Evolutionary conservation across 1,284 basidiomycete genomes (phyloP).

Genomic region (Cutaneotrichosporon cavernicola): DNA sequence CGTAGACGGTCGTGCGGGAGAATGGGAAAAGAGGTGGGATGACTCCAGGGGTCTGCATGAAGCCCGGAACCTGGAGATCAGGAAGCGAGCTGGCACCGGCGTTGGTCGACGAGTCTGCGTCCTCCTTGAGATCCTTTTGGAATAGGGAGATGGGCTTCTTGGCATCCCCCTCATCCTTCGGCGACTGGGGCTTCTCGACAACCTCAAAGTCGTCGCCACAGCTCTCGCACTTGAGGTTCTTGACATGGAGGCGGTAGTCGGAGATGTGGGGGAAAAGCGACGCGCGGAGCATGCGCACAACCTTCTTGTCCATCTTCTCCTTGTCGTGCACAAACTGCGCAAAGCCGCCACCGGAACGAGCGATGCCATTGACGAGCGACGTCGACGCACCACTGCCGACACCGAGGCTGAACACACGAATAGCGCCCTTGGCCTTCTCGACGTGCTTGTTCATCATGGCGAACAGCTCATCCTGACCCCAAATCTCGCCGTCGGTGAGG

Average conservation of each 20-base stretch:
- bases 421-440: constrained; percentile 12
- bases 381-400: constrained; percentile 27
- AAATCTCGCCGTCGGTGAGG: constrained; percentile 40
- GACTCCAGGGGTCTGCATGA: constrained; percentile 40
- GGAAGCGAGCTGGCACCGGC: constrained; percentile 10
- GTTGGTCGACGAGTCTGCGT: constrained; percentile 1
- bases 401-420: constrained; percentile 36
- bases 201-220: constrained; percentile 27
- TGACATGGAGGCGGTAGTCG: constrained; percentile 21
- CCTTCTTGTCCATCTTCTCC: constrained; percentile 27
- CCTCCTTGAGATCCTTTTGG: constrained; percentile 14
- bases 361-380: constrained; percentile 21
- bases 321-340: constrained; percentile 15
- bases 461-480: constrained; percentile 26
- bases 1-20: constrained; percentile 51
- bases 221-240: constrained; percentile 10
- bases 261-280: constrained; percentile 21
- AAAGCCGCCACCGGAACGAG: constrained; percentile 21
- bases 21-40: constrained; percentile 23
- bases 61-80: constrained; percentile 57
- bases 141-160: constrained; percentile 30
- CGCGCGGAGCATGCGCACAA: constrained; percentile 25
- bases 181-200: constrained; percentile 17
- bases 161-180: constrained; percentile 4
- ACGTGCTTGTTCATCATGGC: constrained; percentile 14